These are phyloP conservation scores for Cutaneotrichosporon sp. DNA, from an alignment of 1,284 basidiomycete genomes.

Conservation along the genomic window DNA sequence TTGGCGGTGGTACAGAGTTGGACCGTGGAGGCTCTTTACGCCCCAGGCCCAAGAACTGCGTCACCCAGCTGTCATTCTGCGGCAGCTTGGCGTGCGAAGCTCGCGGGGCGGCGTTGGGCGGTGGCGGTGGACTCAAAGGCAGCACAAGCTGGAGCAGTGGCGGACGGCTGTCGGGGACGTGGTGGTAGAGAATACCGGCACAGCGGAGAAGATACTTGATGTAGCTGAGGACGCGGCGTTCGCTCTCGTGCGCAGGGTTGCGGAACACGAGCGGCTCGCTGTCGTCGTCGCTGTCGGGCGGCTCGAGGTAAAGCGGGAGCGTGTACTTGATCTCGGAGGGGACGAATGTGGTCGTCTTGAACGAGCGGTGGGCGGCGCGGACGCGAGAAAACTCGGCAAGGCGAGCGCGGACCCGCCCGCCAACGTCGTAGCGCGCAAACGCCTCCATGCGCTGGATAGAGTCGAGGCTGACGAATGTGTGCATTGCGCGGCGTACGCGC, in stretches of 20 bases:
- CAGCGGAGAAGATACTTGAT: constrained; percentile 53
- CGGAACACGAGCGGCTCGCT: constrained; percentile 31
- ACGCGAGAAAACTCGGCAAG: constrained; percentile 20
- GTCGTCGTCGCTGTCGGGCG: background rate
- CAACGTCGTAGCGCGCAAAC: constrained; percentile 47
- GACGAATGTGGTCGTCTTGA: constrained; percentile 54
- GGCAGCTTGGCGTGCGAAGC: background rate
- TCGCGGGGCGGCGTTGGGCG: background rate
- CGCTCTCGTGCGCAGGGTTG: constrained; percentile 43
- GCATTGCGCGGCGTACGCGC: constrained; percentile 47
- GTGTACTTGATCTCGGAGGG: constrained; percentile 50
- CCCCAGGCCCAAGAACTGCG: constrained; percentile 14
- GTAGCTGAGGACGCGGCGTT: constrained; percentile 45
- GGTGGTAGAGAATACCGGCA: constrained; percentile 54
- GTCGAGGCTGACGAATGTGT: constrained; percentile 51
- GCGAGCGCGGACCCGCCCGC: constrained; percentile 24
- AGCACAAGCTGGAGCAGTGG: constrained; percentile 34
- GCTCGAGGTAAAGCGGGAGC: constrained; percentile 43
- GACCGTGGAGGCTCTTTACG: constrained; percentile 18
- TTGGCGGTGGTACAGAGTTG: constrained; percentile 21
- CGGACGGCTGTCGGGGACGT: constrained; percentile 23
- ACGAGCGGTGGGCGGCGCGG: constrained; percentile 23
- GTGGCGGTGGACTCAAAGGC: constrained; percentile 14
- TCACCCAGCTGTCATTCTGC: constrained; percentile 13
- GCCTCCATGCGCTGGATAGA: constrained; percentile 49